Conservation (phyloP, 768 basidiomycete genomes). For the Tulasnella sp. region DNA sequence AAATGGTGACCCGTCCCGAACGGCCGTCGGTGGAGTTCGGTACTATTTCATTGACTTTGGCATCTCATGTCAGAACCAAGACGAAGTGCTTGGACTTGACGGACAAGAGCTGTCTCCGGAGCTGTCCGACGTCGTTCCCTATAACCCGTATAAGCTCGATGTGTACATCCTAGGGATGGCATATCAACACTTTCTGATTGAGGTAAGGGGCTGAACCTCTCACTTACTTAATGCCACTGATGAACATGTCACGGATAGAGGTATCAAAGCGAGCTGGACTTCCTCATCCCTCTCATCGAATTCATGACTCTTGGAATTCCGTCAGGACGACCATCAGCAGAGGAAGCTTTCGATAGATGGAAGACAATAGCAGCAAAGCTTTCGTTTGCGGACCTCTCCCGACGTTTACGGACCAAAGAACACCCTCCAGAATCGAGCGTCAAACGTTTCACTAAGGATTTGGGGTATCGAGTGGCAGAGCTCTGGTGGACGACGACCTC, state of each 20-base stretch:
- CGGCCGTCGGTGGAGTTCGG: neutral
- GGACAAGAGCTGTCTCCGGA: constrained; percentile 12
- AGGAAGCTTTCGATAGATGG: neutral
- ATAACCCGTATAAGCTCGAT: constrained; percentile 10
- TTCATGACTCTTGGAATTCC: neutral
- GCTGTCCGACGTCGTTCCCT: neutral
- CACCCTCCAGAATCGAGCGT: neutral
- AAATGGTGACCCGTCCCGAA: neutral
- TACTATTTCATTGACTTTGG: constrained; percentile 14
- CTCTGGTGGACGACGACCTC: neutral
- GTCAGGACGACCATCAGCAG: neutral
- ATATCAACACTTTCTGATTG: neutral
- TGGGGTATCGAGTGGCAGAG: neutral
- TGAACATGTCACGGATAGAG: neutral
- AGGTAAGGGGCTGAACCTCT: neutral
- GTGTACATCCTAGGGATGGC: constrained; percentile 12
- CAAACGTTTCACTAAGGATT: neutral
- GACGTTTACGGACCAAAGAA: neutral
- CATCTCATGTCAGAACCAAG: neutral
- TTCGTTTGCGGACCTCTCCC: neutral
- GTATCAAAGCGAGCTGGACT: neutral
- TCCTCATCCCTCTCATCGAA: constrained; percentile 1
- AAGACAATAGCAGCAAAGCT: neutral
- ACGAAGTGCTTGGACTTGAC: neutral
- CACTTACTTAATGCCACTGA: neutral